A percentile compares a stretch with the other conserved stretches of the same genome.
phyloP scores from a whole-genome alignment of 148 eudicot genomes.

The Silene latifolia region DNA sequence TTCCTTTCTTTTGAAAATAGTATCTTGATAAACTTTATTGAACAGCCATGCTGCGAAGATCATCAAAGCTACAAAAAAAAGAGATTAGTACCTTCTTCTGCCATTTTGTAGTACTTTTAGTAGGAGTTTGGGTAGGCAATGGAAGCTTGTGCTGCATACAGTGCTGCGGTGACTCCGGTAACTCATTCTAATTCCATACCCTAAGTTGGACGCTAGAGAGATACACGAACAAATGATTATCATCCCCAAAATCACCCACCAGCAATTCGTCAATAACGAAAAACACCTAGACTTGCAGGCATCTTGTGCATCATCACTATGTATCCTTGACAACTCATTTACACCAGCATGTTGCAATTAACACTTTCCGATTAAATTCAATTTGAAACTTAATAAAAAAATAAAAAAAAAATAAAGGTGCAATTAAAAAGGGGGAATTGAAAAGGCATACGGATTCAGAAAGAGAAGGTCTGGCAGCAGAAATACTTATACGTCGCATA shows the following conservation, averaged over 20 bases:
- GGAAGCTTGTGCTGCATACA: conserved; percentile 46
- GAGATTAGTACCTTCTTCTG: conserved; percentile 43
- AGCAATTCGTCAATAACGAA: conserved; percentile 31
- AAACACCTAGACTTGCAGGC: conserved; percentile 23
- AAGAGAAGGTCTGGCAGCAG: too few relatives aligned
- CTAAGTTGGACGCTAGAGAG: conserved; percentile 21
- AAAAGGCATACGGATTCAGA: too few relatives aligned
- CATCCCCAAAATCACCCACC: conserved; percentile 45
- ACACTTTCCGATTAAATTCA: too few relatives aligned
- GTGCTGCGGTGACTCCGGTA: conserved; percentile 23
- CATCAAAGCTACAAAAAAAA: conserved; percentile 34
- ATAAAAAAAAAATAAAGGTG: too few relatives aligned
- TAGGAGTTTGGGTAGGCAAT: conserved; percentile 31
- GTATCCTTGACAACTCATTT: conserved; percentile 15
- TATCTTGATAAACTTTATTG: conserved; percentile 35
- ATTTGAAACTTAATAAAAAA: too few relatives aligned
- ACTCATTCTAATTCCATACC: conserved; percentile 28
- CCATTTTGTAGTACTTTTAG: conserved; percentile 46
- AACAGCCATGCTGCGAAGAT: conserved; percentile 37
- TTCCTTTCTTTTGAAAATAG: conserved; percentile 48
- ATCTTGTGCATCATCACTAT: conserved; percentile 17
- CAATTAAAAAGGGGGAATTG: too few relatives aligned
- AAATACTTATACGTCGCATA: too few relatives aligned
- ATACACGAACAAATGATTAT: conserved; percentile 31
- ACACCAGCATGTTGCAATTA: too few relatives aligned